Conservation (phyloP, 2,329 filamentous ascomycete species). For the Penicillium sp. region DNA sequence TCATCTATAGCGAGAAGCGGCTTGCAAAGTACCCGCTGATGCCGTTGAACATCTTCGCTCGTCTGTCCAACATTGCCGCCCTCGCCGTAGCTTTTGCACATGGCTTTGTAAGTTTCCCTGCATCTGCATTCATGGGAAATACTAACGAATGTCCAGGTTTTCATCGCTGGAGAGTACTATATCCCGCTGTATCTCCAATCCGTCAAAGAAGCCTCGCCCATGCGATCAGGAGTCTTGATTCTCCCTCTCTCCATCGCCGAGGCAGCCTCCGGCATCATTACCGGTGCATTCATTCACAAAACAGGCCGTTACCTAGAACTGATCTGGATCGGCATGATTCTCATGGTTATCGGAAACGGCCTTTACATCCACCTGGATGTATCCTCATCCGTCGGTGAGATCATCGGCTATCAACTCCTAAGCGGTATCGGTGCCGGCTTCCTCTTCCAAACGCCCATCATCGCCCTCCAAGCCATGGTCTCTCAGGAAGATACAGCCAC, state of each 20-base stretch:
- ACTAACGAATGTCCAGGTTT: slow-evolving; percentile 47
- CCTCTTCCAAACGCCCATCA: slow-evolving; percentile 55
- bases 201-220: slow-evolving; percentile 59
- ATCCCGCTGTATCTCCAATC: slow-evolving; percentile 72
- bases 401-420: slow-evolving; percentile 52
- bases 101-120: slow-evolving; percentile 37
- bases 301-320: slow-evolving; percentile 51
- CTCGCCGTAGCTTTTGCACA: slow-evolving; percentile 52
- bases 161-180: slow-evolving; percentile 67
- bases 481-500: slow-evolving; percentile 49
- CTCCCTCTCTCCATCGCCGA: slow-evolving; percentile 58
- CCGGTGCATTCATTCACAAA: slow-evolving; percentile 51
- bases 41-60: slow-evolving; percentile 61
- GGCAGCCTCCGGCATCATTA: slow-evolving; percentile 45
- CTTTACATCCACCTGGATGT: slow-evolving; percentile 46
- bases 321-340: slow-evolving; percentile 44
- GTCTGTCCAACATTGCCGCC: slow-evolving; percentile 56
- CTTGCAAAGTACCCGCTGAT: slow-evolving; percentile 68
- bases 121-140: too few relatives aligned
- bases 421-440: slow-evolving; percentile 52
- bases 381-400: slow-evolving; percentile 37
- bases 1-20: slow-evolving; percentile 63
- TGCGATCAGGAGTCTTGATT: slow-evolving; percentile 59
- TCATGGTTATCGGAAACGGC: slow-evolving; percentile 49
- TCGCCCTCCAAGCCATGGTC: slow-evolving; percentile 57